Percentiles rank a stretch among this genome's conserved stretches.
phyloP scores from a whole-genome alignment of 2,329 filamentous ascomycete species.

The Fusarium piperis region DNA sequence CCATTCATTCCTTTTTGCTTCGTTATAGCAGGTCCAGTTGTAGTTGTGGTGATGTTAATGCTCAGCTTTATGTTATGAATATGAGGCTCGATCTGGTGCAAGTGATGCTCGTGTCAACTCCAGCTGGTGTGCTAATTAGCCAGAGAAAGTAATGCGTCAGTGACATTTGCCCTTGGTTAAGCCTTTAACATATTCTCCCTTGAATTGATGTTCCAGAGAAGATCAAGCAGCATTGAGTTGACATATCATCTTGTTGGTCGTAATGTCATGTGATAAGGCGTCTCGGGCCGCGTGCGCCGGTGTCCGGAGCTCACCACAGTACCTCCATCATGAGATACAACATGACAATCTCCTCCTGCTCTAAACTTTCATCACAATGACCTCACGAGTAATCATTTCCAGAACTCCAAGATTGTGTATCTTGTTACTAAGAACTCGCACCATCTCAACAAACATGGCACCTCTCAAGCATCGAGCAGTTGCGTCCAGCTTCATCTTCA shows the following conservation, averaged over 20 bases:
- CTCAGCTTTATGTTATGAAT: not conserved
- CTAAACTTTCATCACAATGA: not conserved
- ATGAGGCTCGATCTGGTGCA: not conserved
- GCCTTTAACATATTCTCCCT: not conserved
- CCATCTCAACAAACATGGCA: slow-evolving; percentile 30
- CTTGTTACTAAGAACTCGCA: not conserved
- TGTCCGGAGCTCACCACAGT: not conserved
- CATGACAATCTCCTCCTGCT: not conserved
- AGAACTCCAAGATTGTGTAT: not conserved
- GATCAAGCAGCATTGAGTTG: not conserved
- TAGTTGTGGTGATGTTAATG: not conserved
- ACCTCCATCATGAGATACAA: not conserved
- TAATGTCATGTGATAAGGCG: not conserved
- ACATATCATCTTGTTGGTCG: not conserved
- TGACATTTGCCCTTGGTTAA: not conserved
- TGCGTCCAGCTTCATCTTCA: slow-evolving; percentile 63
- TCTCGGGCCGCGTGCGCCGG: not conserved
- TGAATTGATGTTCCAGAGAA: not conserved
- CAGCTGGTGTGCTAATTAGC: not conserved
- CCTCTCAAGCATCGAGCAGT: slow-evolving; percentile 50
- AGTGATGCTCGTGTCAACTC: not conserved
- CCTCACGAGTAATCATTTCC: not conserved
- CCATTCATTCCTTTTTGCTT: not conserved
- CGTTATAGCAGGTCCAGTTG: not conserved
- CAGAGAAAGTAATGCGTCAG: too few species aligned